Conservation (phyloP, 2,329 filamentous ascomycete species). For the Fusarium sp. region DNA sequence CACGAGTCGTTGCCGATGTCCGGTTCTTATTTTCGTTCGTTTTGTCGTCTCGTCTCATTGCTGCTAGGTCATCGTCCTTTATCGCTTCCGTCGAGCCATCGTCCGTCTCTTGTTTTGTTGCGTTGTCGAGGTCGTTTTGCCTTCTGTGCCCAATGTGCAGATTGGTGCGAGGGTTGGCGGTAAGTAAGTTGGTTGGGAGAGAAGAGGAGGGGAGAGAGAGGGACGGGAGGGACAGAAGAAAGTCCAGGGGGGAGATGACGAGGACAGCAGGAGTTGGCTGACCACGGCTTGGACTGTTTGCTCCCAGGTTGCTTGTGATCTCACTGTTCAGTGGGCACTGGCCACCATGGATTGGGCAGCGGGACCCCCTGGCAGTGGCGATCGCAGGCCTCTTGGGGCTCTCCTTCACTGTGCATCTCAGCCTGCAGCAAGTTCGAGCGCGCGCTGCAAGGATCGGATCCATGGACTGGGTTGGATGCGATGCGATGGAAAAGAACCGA, state of each 20-base stretch:
- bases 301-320: conserved; percentile 5
- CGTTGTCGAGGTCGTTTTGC: neutral
- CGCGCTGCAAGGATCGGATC: neutral
- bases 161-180: conserved; percentile 28
- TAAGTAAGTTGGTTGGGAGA: conserved; percentile 27
- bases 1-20: conserved; percentile 19
- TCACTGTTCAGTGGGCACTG: conserved; percentile 5
- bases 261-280: conserved; percentile 17
- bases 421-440: conserved; percentile 10
- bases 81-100: neutral
- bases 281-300: conserved; percentile 1
- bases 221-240: conserved; percentile 40
- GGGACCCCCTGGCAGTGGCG: conserved; percentile 33
- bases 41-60: neutral
- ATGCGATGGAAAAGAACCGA: neutral
- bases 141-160: conserved; percentile 16
- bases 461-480: neutral
- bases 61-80: neutral
- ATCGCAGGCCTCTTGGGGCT: conserved; percentile 24
- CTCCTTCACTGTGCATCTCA: conserved; percentile 6
- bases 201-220: conserved; percentile 31
- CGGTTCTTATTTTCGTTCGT: conserved; percentile 14
- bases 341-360: conserved; percentile 10
- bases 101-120: neutral
- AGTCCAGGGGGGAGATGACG: conserved; percentile 32